Conservation (phyloP, 345 rosid genomes). For the Dovyalis caffra region DNA sequence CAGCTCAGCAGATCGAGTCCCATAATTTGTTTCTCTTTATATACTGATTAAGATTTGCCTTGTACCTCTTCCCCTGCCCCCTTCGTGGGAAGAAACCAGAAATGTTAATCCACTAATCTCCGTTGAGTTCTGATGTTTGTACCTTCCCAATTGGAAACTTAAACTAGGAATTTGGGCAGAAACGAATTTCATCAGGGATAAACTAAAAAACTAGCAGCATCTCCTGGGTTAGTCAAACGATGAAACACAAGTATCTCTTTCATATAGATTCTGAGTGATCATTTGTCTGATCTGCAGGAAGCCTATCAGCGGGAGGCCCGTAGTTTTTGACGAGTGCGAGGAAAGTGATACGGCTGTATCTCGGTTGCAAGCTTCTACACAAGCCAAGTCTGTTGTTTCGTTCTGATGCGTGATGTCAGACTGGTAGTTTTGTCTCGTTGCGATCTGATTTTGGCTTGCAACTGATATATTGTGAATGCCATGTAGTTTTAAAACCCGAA, state of each 20-base stretch:
- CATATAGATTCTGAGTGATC: background rate
- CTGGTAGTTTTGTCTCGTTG: background rate
- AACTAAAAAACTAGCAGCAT: background rate
- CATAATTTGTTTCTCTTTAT: background rate
- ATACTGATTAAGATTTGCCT: background rate
- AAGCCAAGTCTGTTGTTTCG: constrained; percentile 59
- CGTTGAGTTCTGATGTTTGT: background rate
- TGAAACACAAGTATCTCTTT: background rate
- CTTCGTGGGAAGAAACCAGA: no score
- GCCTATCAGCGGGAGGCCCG: constrained; percentile 26
- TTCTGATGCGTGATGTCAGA: constrained; percentile 27
- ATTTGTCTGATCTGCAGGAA: constrained; percentile 43
- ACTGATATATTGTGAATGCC: background rate
- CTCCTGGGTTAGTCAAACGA: background rate
- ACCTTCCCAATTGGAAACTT: background rate
- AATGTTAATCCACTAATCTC: background rate
- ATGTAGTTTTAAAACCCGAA: constrained; percentile 6
- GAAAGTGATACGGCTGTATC: constrained; percentile 61
- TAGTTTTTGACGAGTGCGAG: constrained; percentile 45
- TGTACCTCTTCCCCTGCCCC: background rate
- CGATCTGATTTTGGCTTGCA: constrained; percentile 4
- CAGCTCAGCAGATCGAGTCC: background rate
- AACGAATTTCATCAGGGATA: background rate
- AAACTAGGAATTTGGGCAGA: background rate
- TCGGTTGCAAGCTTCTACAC: constrained; percentile 43